phyloP scores from a whole-genome alignment of 345 rosid species.

The Eucalyptus cladocalyx region DNA sequence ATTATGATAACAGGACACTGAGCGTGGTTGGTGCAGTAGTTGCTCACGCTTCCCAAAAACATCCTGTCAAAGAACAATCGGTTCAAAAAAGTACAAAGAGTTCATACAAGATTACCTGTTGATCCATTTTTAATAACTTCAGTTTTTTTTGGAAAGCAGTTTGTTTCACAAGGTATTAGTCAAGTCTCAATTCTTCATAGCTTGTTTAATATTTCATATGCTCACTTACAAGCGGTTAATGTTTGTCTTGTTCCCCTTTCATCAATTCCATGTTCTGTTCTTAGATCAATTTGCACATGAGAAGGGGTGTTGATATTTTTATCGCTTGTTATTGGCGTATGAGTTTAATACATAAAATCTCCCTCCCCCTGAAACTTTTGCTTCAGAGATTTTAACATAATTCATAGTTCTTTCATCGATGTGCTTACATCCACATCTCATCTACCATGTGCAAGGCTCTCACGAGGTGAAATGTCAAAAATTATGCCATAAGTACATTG shows the following conservation, averaged over 20 bases:
- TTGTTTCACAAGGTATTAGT: background rate
- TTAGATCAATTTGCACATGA: background rate
- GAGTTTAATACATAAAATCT: background rate
- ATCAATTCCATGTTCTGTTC: background rate
- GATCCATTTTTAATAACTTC: background rate
- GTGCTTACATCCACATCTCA: background rate
- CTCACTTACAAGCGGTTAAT: background rate
- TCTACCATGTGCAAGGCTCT: background rate
- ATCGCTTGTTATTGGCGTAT: background rate
- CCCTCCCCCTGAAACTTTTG: background rate
- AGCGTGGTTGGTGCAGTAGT: constrained; percentile 73
- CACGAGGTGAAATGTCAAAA: background rate
- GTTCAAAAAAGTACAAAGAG: background rate
- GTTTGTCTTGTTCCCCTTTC: background rate
- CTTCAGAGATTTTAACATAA: background rate
- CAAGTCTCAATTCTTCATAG: background rate
- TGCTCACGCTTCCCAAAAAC: constrained; percentile 96
- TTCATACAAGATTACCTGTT: background rate
- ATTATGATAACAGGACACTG: constrained; percentile 66
- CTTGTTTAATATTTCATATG: background rate
- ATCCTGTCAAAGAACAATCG: constrained; percentile 27
- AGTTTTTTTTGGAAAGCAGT: background rate
- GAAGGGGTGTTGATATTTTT: background rate
- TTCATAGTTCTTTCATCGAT: background rate
- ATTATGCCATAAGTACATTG: background rate